A percentile compares a stretch with the other conserved stretches of the same genome.
phyloP scores from a whole-genome alignment of 2,329 filamentous ascomycete species.

The Fonsecaea multimorphosa region DNA sequence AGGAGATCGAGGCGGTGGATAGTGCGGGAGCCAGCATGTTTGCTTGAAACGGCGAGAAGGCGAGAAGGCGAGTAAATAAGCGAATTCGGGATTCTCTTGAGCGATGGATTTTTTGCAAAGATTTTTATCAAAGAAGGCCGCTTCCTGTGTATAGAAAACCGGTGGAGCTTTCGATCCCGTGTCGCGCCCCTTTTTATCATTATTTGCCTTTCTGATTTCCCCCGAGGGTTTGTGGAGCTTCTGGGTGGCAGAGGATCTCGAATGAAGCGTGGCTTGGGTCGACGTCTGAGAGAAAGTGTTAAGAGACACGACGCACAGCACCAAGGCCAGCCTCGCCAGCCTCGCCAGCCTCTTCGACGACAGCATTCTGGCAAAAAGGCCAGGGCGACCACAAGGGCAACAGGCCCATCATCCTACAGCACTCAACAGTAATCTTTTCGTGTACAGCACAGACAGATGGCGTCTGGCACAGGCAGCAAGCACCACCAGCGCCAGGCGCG shows the following conservation, averaged over 20 bases:
- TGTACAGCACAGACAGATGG: not conserved
- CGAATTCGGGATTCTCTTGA: not conserved
- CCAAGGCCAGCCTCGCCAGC: no score
- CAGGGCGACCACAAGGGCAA: not conserved
- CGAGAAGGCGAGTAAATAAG: not conserved
- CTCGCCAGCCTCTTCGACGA: not conserved
- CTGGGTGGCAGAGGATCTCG: not conserved
- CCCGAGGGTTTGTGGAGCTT: not conserved
- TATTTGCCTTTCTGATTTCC: not conserved
- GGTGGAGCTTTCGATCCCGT: not conserved
- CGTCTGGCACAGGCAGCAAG: not conserved
- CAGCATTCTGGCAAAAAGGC: not conserved
- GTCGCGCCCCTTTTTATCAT: not conserved
- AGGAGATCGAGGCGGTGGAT: slow-evolving; percentile 95
- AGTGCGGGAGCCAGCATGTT: slow-evolving; percentile 80
- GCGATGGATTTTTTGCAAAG: not conserved
- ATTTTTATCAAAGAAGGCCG: not conserved
- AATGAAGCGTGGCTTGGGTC: not conserved
- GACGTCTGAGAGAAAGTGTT: not conserved
- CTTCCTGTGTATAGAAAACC: not conserved
- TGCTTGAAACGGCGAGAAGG: slow-evolving; percentile 47
- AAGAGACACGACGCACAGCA: not conserved
- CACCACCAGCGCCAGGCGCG: not conserved
- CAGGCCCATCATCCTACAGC: not conserved
- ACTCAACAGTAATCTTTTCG: not conserved